Conservation (phyloP, 495 filamentous ascomycete species). For the Staphylotrichum longicolle region DNA sequence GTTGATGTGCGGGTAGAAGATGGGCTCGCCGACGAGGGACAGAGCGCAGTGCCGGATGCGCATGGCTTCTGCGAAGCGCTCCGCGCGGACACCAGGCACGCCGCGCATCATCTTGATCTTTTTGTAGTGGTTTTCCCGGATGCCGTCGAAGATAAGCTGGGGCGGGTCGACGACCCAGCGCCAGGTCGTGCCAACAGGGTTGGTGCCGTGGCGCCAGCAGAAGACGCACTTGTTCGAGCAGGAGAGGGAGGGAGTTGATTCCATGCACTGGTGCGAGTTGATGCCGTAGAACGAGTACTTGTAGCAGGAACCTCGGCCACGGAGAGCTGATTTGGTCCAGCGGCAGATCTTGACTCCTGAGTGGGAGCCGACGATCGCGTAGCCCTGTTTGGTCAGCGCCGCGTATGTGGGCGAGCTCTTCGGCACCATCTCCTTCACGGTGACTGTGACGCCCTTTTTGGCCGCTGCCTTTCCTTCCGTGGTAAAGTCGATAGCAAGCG, state of each 20-base stretch:
- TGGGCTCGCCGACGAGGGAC: conserved; percentile 88
- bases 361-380: conserved; percentile 90
- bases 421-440: conserved; percentile 88
- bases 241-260: conserved; percentile 89
- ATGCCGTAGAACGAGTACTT: conserved; percentile 98
- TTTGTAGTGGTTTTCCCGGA: conserved; percentile 87
- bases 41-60: conserved; percentile 88
- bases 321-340: conserved; percentile 97
- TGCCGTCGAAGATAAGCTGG: conserved; percentile 80
- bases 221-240: conserved; percentile 99
- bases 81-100: conserved; percentile 86
- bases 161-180: conserved; percentile 92
- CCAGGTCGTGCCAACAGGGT: conserved; percentile 94
- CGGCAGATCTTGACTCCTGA: conserved; percentile 97
- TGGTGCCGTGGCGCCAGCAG: conserved; percentile 97
- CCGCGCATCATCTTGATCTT: conserved; percentile 97
- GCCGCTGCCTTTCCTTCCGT: conserved; percentile 53
- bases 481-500: conserved; percentile 86
- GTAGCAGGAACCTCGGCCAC: conserved; percentile 92
- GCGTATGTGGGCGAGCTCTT: conserved; percentile 81
- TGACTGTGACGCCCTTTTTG: conserved; percentile 43
- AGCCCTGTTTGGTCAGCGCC: conserved; percentile 91
- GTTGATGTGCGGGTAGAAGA: conserved; percentile 98
- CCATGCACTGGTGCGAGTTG: conserved; percentile 93
- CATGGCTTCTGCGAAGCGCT: conserved; percentile 91